phyloP scores from a whole-genome alignment of 352 stramenopile species.

The Globisporangium paddicum region DNA sequence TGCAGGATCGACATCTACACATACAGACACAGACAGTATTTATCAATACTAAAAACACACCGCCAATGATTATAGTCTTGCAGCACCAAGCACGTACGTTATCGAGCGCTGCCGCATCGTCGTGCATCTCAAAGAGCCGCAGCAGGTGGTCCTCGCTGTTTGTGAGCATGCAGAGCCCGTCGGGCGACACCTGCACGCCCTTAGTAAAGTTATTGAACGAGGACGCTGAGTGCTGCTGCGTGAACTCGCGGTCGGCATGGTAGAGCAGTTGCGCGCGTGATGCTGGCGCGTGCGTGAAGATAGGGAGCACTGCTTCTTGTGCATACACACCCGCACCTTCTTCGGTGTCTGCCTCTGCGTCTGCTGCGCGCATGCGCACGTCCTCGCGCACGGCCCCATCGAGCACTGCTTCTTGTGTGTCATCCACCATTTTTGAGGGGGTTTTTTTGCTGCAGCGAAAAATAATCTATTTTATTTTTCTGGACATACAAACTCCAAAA shows the following conservation, averaged over 20 bases:
- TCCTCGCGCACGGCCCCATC: too few species aligned
- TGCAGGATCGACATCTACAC: constrained; percentile 27
- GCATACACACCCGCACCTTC: neutral
- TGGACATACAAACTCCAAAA: too few species aligned
- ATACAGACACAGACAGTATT: neutral
- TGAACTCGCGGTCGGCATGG: neutral
- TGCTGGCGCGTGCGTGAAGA: neutral
- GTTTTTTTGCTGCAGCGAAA: too few species aligned
- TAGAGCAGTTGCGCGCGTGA: neutral
- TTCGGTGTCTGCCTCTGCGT: neutral
- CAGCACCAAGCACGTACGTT: constrained; percentile 1
- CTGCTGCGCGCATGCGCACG: neutral
- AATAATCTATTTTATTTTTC: too few species aligned
- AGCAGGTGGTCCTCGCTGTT: constrained; percentile 80
- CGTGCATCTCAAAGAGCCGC: constrained; percentile 67
- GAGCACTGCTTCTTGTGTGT: too few species aligned
- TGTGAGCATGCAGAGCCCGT: constrained; percentile 84
- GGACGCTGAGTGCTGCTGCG: neutral
- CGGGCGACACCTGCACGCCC: constrained; percentile 65
- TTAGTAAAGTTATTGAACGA: constrained; percentile 71
- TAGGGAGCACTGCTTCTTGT: neutral
- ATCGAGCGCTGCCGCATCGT: neutral
- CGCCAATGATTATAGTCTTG: too few species aligned
- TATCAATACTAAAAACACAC: too few species aligned
- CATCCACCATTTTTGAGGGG: too few species aligned